phyloP scores from a whole-genome alignment of 2,329 filamentous ascomycete species.

The Fusarium multiceps region DNA sequence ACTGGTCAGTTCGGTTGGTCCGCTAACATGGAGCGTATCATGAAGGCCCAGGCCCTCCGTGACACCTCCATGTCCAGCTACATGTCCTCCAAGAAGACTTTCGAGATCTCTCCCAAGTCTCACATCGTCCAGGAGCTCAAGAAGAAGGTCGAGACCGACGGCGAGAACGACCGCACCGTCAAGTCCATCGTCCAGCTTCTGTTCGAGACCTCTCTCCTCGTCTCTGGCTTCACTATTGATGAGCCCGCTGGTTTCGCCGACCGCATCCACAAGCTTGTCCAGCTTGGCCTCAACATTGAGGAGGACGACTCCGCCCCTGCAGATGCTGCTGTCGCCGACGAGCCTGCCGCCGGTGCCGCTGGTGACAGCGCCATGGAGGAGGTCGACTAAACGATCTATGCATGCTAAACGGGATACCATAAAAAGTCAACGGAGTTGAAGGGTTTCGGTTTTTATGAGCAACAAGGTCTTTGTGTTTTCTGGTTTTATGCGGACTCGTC shows the following conservation, averaged over 20 bases:
- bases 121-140: conserved; percentile 98
- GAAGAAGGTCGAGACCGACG: conserved; percentile 98
- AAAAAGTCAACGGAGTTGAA: conserved; percentile 59
- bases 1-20: conserved; percentile 99
- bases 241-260: conserved; percentile 98
- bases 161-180: conserved; percentile 98
- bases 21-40: conserved; percentile 99
- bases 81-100: conserved; percentile 99
- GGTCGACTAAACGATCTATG: conserved; percentile 80
- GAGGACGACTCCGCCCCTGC: conserved; percentile 82
- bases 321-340: conserved; percentile 65
- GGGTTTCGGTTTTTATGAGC: conserved; percentile 50
- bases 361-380: conserved; percentile 99
- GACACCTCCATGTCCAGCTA: conserved; percentile 99
- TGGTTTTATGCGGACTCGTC: conserved; percentile 45
- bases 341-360: conserved; percentile 66
- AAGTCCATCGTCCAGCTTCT: conserved; percentile 99
- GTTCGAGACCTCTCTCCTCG: conserved; percentile 97
- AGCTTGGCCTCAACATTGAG: conserved; percentile 96
- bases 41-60: conserved; percentile 99
- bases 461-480: conserved; percentile 50
- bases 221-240: conserved; percentile 99
- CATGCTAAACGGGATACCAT: conserved; percentile 52
- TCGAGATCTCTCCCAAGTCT: conserved; percentile 99
- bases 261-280: conserved; percentile 99